Base-by-base conservation (phyloP, 2,329 filamentous ascomycete genomes). In the Macrophomina phaseolina region DNA sequence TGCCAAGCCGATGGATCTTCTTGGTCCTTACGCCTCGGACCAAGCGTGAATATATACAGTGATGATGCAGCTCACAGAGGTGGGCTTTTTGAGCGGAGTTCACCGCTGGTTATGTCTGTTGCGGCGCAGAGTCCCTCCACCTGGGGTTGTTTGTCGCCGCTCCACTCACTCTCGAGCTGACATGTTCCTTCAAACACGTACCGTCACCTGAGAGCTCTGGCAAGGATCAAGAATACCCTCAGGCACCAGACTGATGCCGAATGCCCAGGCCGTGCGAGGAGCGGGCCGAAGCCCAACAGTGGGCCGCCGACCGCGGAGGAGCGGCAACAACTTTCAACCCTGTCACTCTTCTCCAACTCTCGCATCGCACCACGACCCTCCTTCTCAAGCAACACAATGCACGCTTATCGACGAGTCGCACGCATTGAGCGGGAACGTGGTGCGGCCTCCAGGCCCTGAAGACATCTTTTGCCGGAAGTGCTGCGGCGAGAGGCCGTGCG, bases 91-190 rank as follows among this genome's bases (percentile, higher is more conserved):
- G 38, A 14, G 8, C 1, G 14, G 38, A 40, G 8, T 40, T 40
- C 38, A 40, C 3, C 8, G 38, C 38, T 8, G 2, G 7, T 40
- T 40, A 40, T 14, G 45, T 48, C n/a, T 14, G 7, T 4, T 14
- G 14, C 45, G 12, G 45, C 5, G 12, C 45, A 48, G 5, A 48
- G n/a, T 48, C 7, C 45, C 7, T 16, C 9, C 7, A 48, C 38
- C 38, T 9, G 7, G 5, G n/a, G n/a, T 48, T n/a, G 7, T 11
- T n/a, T 48, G 3, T 48, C 3, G 45, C 45, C 11, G 7, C 45
- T 48, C 3, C 5, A n/a, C 45, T 48, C 45, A 18, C n/a, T n/a
- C 16, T n/a, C 6, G n/a, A 72, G 81, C 4, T 71, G 68, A n/a
- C 63, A 65, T 5, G 56, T 67, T 36, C 71, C 6, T 8, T 28